Evolutionary conservation across 1,284 basidiomycete genomes (phyloP).

Genomic region (Pholiota adiposa): DNA sequence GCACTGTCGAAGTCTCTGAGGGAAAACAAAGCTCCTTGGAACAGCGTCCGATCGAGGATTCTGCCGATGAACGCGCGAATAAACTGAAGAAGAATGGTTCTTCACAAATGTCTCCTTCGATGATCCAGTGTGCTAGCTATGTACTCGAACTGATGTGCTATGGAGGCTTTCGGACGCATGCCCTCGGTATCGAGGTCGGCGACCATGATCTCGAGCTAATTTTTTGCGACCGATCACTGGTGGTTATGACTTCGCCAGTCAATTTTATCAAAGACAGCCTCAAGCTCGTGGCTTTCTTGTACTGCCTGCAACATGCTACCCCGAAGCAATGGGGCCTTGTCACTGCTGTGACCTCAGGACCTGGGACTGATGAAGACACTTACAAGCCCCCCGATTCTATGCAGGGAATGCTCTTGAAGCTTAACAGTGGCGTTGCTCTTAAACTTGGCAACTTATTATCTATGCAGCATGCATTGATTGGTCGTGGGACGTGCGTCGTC

Average conservation of each 20-base stretch:
- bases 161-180: slow-evolving; percentile 21
- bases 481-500: not conserved
- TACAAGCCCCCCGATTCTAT: not conserved
- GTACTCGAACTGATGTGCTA: slow-evolving; percentile 22
- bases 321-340: not conserved
- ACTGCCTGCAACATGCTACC: not conserved
- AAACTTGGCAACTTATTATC: not conserved
- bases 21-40: too few relatives aligned
- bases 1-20: too few relatives aligned
- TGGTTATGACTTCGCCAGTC: not conserved
- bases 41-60: too few relatives aligned
- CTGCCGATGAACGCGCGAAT: too few relatives aligned
- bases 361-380: not conserved
- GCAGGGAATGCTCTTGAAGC: not conserved
- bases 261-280: not conserved
- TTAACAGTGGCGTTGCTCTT: not conserved
- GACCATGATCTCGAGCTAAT: not conserved
- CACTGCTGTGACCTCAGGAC: not conserved
- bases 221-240: not conserved
- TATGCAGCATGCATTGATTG: not conserved
- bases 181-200: slow-evolving; percentile 8
- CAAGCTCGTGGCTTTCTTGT: not conserved
- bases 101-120: not conserved
- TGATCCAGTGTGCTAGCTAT: slow-evolving; percentile 22
- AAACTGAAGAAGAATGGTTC: too few relatives aligned